Conservation (phyloP, 306 rosid genomes). For the Prunus mume region DNA sequence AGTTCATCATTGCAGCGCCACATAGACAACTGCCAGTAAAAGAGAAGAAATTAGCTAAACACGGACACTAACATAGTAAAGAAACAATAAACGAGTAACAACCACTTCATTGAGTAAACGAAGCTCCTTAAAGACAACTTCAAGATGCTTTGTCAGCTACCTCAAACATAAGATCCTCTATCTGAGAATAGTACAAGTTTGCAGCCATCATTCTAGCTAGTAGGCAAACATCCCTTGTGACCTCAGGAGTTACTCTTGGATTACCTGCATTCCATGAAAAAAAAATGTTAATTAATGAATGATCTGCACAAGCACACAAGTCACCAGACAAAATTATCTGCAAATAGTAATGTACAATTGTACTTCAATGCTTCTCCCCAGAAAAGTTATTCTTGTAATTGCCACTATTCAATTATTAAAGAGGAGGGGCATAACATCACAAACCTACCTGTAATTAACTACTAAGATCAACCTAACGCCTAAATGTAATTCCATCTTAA, state of each 20-base stretch:
- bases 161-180: conserved; percentile 98
- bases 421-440: neutral
- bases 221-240: conserved; percentile 95
- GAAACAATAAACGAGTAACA: conserved; percentile 16
- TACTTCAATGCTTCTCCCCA: neutral
- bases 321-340: neutral
- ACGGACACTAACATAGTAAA: conserved; percentile 2
- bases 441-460: neutral
- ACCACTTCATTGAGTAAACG: neutral
- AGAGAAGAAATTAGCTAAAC: conserved; percentile 5
- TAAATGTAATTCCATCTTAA: neutral
- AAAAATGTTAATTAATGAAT: neutral
- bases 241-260: conserved; percentile 98
- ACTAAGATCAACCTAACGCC: neutral
- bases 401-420: too few relatives aligned
- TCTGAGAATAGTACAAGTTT: conserved; percentile 91
- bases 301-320: neutral
- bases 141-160: conserved; percentile 38
- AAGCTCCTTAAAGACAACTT: conserved; percentile 9
- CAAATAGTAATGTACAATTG: neutral
- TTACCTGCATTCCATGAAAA: conserved; percentile 61
- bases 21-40: conserved; percentile 80
- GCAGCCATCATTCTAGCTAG: conserved; percentile 99
- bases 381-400: neutral
- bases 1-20: conserved; percentile 99